phyloP scores from a whole-genome alignment of 2,329 filamentous ascomycete species.

The Penicillium sp. region DNA sequence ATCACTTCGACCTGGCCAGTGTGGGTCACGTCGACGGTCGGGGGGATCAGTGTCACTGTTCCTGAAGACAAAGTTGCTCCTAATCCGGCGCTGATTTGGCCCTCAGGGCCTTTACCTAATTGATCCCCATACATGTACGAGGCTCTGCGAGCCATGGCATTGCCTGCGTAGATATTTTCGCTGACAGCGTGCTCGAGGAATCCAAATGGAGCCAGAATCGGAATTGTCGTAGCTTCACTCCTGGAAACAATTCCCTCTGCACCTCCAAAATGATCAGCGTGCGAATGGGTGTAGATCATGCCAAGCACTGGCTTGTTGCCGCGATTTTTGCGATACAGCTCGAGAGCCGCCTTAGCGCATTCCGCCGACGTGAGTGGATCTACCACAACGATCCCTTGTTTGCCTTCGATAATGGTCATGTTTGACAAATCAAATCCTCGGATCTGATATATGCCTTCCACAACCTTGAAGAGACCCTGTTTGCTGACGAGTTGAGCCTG shows the following conservation, averaged over 20 bases:
- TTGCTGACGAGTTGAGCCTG: constrained; percentile 33
- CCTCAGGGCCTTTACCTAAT: constrained; percentile 27
- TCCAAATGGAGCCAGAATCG: constrained; percentile 35
- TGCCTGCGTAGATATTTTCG: constrained; percentile 43
- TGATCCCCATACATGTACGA: constrained; percentile 43
- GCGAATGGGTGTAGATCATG: constrained; percentile 46
- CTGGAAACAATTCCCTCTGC: constrained; percentile 5
- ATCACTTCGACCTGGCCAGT: constrained; percentile 12
- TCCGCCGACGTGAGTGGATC: constrained; percentile 42
- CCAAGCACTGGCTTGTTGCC: constrained; percentile 19
- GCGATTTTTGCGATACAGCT: constrained; percentile 32
- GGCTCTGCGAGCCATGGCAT: constrained; percentile 40
- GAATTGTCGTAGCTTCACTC: background rate
- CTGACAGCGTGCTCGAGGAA: constrained; percentile 41
- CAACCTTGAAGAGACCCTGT: constrained; percentile 39
- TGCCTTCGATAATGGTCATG: constrained; percentile 42
- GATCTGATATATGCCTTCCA: constrained; percentile 41
- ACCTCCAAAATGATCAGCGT: constrained; percentile 43
- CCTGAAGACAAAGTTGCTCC: constrained; percentile 17
- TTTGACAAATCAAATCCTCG: constrained; percentile 45
- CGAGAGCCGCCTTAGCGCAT: constrained; percentile 33
- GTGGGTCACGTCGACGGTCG: background rate
- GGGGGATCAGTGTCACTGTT: background rate
- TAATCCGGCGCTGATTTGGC: constrained; percentile 41
- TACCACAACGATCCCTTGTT: constrained; percentile 39